phyloP scores from a whole-genome alignment of 148 eudicot species.

The Drosera capensis region DNA sequence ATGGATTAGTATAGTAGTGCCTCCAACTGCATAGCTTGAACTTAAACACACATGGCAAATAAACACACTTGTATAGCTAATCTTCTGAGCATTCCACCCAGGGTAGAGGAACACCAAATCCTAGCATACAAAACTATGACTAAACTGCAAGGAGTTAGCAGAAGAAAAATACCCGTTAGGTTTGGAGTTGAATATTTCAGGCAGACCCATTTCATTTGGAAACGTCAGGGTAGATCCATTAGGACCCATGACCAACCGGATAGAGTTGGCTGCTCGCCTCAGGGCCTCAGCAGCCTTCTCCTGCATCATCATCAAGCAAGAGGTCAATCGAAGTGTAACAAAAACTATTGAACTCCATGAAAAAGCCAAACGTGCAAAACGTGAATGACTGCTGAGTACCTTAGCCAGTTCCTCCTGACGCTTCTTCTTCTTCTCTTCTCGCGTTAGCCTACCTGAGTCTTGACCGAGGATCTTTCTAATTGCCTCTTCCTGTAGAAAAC shows the following conservation, averaged over 20 bases:
- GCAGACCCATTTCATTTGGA: constrained; percentile 63
- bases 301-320: constrained; percentile 26
- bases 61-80: no score
- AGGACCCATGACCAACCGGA: constrained; percentile 60
- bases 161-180: constrained; percentile 26
- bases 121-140: no score
- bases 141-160: no score
- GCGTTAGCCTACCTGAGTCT: constrained; percentile 86
- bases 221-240: constrained; percentile 61
- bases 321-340: background rate
- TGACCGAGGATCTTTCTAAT: constrained; percentile 93
- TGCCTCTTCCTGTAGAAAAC: constrained; percentile 72
- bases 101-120: no score
- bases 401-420: constrained; percentile 80
- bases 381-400: constrained; percentile 22
- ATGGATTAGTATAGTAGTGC: no score
- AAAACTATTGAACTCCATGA: background rate
- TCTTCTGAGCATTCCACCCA: no score
- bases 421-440: constrained; percentile 78
- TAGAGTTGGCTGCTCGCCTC: constrained; percentile 37
- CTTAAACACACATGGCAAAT: constrained; percentile 40
- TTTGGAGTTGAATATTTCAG: constrained; percentile 23
- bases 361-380: background rate
- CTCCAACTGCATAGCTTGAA: constrained; percentile 23
- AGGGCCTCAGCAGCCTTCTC: constrained; percentile 60